Base-by-base conservation (phyloP, 805 yeast species). In the Scheffersomyces coipomensis region DNA sequence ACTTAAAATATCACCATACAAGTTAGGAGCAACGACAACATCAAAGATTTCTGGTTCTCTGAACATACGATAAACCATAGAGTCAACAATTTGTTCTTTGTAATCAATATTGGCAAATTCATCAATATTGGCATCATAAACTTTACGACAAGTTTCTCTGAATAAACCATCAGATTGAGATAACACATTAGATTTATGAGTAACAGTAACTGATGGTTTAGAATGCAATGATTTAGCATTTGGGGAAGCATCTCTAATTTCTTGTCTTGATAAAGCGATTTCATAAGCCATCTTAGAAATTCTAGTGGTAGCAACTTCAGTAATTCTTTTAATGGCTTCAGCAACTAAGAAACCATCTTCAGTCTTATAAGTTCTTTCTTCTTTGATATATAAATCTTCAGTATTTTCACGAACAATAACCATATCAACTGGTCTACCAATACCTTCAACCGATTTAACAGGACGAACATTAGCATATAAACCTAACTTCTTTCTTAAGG, bases 41-140 rank as follows among this genome's bases (percentile, higher is more conserved):
- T 93, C 99, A 58, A 93, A 93, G 64, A 87, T 83, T 60, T 88
- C 89, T 38, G 99, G 99, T 68, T 93, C 97, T 68, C 98, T 83
- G 82, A 93, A 93, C 93, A 93, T 81, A 66, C 96, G 80, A 81
- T 93, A 93, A 42, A 93, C 99, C 99, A 93, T 93, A 11, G 97
- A 90, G 73, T 93, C 99, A 33, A 93, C 98, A 63, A 93, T 91
- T 73, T 93, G 99, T 73, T 93, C 98, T 62, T 86, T 86, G 66
- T 88, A 77, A 33, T 71, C 76, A 42, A 93, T 73, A 9, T 77
- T 60, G 24, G 72, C 73, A 64, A 77, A 90, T 53, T 72, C 69
- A 27, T 71, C 81, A 38, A 67, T 67, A 64, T 82, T 75, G 42
- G 78, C 70, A 37, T 70, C 78, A 62, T 79, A 84, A 34, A 81